A percentile compares a stretch with the other conserved stretches of the same genome.
Evolutionary conservation across 1,284 basidiomycete genomes (phyloP).

Genomic region (Entoloma clypeatum): DNA sequence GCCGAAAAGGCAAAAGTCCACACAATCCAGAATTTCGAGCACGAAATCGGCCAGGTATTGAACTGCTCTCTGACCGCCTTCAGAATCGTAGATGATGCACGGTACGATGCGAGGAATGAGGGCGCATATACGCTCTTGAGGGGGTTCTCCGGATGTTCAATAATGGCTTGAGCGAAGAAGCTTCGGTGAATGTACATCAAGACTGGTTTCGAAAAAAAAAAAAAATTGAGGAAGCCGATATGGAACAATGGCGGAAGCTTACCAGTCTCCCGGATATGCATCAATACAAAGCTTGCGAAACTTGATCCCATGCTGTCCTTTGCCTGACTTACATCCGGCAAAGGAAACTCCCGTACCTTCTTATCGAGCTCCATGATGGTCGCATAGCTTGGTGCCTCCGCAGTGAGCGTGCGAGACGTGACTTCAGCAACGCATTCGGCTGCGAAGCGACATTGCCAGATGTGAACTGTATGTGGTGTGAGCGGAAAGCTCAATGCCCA

Average conservation of each 20-base stretch:
- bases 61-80: slow-evolving; percentile 56
- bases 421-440: slow-evolving; percentile 64
- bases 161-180: slow-evolving; percentile 69
- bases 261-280: slow-evolving; percentile 57
- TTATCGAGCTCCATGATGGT: slow-evolving; percentile 71
- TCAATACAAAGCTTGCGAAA: slow-evolving; percentile 49
- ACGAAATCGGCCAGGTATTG: slow-evolving; percentile 45
- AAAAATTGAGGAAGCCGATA: slow-evolving; percentile 4
- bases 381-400: slow-evolving; percentile 59
- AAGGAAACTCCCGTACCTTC: slow-evolving; percentile 62
- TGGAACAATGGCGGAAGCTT: slow-evolving; percentile 22
- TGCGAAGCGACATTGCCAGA: slow-evolving; percentile 63
- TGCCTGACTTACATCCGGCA: slow-evolving; percentile 33
- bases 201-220: slow-evolving; percentile 35
- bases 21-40: slow-evolving; percentile 53
- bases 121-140: slow-evolving; percentile 56
- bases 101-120: slow-evolving; percentile 63
- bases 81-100: slow-evolving; percentile 53
- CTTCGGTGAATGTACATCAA: slow-evolving; percentile 65
- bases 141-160: slow-evolving; percentile 56
- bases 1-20: slow-evolving; percentile 68
- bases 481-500: neutral
- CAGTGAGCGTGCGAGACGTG: slow-evolving; percentile 56
- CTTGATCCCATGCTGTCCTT: slow-evolving; percentile 23
- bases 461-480: slow-evolving; percentile 42